Base-by-base conservation (phyloP, 169 alveolate species). In the Plasmodium sp. region DNA sequence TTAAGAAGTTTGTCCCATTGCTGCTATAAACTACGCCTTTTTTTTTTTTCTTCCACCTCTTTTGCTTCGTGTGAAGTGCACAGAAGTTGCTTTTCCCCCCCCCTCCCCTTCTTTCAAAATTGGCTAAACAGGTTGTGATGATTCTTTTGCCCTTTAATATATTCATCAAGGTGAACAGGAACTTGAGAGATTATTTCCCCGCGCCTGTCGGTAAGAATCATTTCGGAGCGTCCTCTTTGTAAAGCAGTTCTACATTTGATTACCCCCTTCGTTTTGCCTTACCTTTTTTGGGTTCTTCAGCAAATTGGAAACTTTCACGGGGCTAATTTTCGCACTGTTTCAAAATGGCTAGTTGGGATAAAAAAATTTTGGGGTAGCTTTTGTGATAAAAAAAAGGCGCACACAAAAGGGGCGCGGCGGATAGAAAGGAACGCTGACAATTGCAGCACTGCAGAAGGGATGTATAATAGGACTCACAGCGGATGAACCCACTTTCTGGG, bases 121-220 rank as follows among this genome's bases (percentile, higher is more conserved):
- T 67, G n/a, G 74, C 12, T 71, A 84, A 67, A 67, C 77, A 67
- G 5, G 77, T 22, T 67, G 77, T 67, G 12, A 67, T 31, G 12
- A 67, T 18, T 33, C 12, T 84, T 27, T 41, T n/a, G 10, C 51
- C 36, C 48, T 33, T 84, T 84, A 84, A 72, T 84, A 71, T 71
- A 84, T 84, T 84, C 92, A 84, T 84, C 43, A 36, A 84, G 43
- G 74, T 16, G 16, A 67, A 27, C 77, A 10, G 77, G 77, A 67
- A 31, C 6, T 67, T 31, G n/a, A 67, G 77, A 27, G 43, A 67
- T 67, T 67, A 67, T 67, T 18, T 67, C 39, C 39, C 41, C 77
- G 27, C 12, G 6, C 39, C 39, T 22, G 77, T 67, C 27, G 33
- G 3, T 18, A 67, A 31, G 39, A 22, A 22, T 67, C 39, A 67